These are phyloP conservation scores for Serendipita sp. DNA, from an alignment of 768 basidiomycete species.

Conservation along the genomic window DNA sequence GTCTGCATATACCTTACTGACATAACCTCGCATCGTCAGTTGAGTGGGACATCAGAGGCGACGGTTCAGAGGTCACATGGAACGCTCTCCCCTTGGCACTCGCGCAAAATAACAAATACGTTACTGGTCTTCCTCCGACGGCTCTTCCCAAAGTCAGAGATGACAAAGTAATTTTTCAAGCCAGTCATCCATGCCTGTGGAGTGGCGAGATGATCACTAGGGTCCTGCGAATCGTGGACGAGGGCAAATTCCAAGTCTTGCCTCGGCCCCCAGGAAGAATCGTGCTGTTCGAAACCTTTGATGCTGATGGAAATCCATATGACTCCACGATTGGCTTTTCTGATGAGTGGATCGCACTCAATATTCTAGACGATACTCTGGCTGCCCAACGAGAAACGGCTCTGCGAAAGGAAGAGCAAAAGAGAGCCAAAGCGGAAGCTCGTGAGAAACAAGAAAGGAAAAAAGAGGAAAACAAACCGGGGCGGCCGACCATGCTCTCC, in stretches of 20 bases:
- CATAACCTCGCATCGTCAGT: neutral
- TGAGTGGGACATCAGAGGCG: neutral
- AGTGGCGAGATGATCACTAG: neutral
- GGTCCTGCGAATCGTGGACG: neutral
- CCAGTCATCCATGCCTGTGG: neutral
- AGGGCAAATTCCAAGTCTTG: neutral
- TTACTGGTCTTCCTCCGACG: neutral
- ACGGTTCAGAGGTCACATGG: neutral
- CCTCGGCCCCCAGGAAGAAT: neutral
- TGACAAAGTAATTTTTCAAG: constrained; percentile 5
- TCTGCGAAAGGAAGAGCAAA: neutral
- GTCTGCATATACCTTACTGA: neutral
- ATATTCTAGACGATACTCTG: neutral
- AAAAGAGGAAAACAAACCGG: neutral
- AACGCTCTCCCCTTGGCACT: neutral
- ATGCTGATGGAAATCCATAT: neutral
- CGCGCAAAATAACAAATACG: neutral
- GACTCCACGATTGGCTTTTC: neutral
- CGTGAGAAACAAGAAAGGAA: neutral
- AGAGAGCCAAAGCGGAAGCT: neutral
- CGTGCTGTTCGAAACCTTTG: constrained; percentile 3
- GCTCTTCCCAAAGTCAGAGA: neutral
- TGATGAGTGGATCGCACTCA: neutral
- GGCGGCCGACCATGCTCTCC: neutral
- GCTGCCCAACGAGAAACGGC: neutral